phyloP scores from a whole-genome alignment of 805 yeast genomes.

The Suhomyces kilbournensis region DNA sequence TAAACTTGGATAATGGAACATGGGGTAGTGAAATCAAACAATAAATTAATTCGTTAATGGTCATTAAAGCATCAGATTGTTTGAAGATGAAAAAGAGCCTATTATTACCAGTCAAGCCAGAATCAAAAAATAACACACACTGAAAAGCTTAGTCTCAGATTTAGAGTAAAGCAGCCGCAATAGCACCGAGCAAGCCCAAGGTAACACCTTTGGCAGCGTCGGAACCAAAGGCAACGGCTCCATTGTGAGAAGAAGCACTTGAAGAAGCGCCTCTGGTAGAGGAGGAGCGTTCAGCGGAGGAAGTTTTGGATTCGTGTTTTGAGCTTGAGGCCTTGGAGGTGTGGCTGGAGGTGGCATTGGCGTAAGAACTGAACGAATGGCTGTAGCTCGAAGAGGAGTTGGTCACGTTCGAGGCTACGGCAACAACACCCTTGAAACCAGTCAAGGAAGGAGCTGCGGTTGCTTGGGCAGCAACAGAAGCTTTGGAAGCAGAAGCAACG shows the following conservation, averaged over 20 bases:
- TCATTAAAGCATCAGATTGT: neutral
- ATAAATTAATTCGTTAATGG: neutral
- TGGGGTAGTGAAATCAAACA: neutral
- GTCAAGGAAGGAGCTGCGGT: slow-evolving; percentile 17
- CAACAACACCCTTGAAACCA: slow-evolving; percentile 33
- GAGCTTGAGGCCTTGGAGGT: slow-evolving; percentile 8
- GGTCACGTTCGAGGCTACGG: slow-evolving; percentile 39
- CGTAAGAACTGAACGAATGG: slow-evolving; percentile 17
- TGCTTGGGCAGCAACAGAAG: slow-evolving; percentile 2
- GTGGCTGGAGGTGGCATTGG: slow-evolving; percentile 3
- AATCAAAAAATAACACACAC: neutral
- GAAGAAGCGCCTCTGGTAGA: slow-evolving; percentile 30
- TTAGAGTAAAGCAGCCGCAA: slow-evolving; percentile 32
- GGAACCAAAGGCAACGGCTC: slow-evolving; percentile 29
- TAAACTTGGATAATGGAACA: neutral
- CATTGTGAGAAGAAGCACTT: slow-evolving; percentile 29
- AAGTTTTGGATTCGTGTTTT: slow-evolving; percentile 11
- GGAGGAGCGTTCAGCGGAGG: slow-evolving; percentile 18
- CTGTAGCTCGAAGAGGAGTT: slow-evolving; percentile 21
- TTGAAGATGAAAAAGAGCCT: neutral
- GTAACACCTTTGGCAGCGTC: slow-evolving; percentile 20
- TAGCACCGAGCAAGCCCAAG: slow-evolving; percentile 25
- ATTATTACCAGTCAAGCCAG: neutral
- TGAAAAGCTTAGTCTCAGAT: neutral
- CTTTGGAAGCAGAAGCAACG: slow-evolving; percentile 7